phyloP scores from a whole-genome alignment of 2,329 filamentous ascomycete genomes.

The Colletotrichum lentis region DNA sequence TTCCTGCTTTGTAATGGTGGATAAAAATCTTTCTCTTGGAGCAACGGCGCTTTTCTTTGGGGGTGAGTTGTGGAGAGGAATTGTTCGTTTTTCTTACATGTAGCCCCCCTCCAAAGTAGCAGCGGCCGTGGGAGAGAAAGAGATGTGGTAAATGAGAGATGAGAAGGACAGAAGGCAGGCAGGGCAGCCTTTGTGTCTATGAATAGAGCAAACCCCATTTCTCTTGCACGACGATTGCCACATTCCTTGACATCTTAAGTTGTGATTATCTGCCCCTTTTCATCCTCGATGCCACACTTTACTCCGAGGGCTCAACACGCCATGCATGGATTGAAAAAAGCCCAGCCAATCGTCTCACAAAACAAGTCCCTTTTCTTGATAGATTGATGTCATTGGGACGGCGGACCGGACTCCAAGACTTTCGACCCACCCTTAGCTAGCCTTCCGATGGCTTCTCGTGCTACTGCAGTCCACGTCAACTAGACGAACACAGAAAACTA shows the following conservation, averaged over 20 bases:
- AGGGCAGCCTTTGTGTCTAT: not conserved
- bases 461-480: slow-evolving; percentile 7
- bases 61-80: not conserved
- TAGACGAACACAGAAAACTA: not conserved
- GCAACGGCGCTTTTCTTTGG: slow-evolving; percentile 1
- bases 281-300: no score
- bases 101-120: no score
- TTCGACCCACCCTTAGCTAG: not conserved
- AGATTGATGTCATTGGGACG: no score
- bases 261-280: not conserved
- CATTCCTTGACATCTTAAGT: not conserved
- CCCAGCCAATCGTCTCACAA: no score
- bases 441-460: not conserved
- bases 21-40: slow-evolving; percentile 7
- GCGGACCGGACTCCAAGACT: no score
- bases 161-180: not conserved
- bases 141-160: not conserved
- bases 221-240: not conserved
- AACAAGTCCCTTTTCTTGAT: no score
- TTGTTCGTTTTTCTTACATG: not conserved
- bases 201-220: not conserved
- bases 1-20: slow-evolving; percentile 14
- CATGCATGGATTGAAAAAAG: no score
- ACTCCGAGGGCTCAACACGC: no score
- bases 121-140: not conserved